Evolutionary conservation across 495 filamentous ascomycete species (phyloP), one percentile per base, ranked within the genome.

Genomic region (Penicillium malachiteum): DNA sequence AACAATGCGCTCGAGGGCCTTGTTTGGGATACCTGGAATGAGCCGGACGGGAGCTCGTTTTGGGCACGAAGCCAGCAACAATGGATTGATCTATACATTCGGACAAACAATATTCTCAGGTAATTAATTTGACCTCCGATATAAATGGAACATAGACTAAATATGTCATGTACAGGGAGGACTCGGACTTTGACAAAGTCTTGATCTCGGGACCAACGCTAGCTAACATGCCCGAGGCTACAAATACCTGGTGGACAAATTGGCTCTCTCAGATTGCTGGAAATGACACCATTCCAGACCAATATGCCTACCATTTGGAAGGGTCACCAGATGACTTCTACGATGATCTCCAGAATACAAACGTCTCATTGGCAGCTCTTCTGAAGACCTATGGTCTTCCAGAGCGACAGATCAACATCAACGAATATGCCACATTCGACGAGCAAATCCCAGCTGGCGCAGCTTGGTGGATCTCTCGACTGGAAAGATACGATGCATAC

Each of bases 1-100:
- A 65, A 73, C 40, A 42, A 64, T 45, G 67, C 68, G 37, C 56
- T 65, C 2, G 60, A 66, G 18, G 69, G 66, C 5, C 55, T 74
- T 8, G 64, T 69, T 13, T 57, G 61, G 30, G 73, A 77, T 55
- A 67, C 72, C 18, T 78, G 75, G 75, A 78, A 77, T 55, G 75
- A 78, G 57, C 69, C 73, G 12, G 75, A 77, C 21, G 45, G 64
- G 13, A 35, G 30, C 8, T 50, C 51, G 5, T 78, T 77, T 55
- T 77, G 73, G 73, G 13, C 18, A 6, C 67, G 70, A 6, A 30
- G 48, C 13, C 56, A 60, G 48, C 56, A 63, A 14, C 74, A 75
- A 35, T 77, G 62, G 48, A 42, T 76, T 34, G 56, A 68, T 8
- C 34, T 68, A 7, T 74, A 59, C 35, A 56, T 56, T 12, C 59